phyloP scores from a whole-genome alignment of 257 asterid genomes.

The Fraxinus pennsylvanica region DNA sequence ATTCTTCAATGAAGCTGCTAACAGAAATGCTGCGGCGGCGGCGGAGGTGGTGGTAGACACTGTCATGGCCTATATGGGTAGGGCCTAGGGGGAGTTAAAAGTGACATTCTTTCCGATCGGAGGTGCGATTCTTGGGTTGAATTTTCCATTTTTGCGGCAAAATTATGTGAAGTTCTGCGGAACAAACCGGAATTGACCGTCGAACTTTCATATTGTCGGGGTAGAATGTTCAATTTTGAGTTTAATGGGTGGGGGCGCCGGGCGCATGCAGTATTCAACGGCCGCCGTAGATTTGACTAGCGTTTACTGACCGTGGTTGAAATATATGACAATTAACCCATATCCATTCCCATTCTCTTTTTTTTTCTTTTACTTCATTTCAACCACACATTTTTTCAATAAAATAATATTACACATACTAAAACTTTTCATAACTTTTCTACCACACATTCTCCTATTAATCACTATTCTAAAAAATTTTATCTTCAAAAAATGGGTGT shows the following conservation, averaged over 20 bases:
- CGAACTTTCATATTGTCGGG: neutral
- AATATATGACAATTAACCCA: too few relatives aligned
- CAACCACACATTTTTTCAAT: too few relatives aligned
- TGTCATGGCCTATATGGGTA: constrained; percentile 67
- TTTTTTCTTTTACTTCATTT: too few relatives aligned
- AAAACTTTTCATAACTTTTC: too few relatives aligned
- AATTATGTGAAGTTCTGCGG: neutral
- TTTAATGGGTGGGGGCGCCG: neutral
- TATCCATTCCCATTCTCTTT: too few relatives aligned
- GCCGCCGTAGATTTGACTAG: too few relatives aligned
- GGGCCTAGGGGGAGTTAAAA: constrained; percentile 40
- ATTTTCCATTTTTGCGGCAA: constrained; percentile 38
- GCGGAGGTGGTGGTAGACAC: constrained; percentile 45
- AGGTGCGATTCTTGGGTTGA: constrained; percentile 46
- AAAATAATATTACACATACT: too few relatives aligned
- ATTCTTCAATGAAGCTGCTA: constrained; percentile 70
- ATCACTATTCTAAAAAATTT: too few relatives aligned
- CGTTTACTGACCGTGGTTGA: neutral
- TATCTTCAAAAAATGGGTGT: too few relatives aligned
- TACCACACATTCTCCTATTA: too few relatives aligned
- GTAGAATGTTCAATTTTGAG: neutral
- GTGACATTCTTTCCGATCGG: constrained; percentile 45
- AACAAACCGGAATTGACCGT: neutral
- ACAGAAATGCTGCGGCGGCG: constrained; percentile 61
- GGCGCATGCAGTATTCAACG: neutral